These are phyloP conservation scores for Piedraia hortae DNA, from an alignment of 2,329 filamentous ascomycete species.

Conservation along the genomic window DNA sequence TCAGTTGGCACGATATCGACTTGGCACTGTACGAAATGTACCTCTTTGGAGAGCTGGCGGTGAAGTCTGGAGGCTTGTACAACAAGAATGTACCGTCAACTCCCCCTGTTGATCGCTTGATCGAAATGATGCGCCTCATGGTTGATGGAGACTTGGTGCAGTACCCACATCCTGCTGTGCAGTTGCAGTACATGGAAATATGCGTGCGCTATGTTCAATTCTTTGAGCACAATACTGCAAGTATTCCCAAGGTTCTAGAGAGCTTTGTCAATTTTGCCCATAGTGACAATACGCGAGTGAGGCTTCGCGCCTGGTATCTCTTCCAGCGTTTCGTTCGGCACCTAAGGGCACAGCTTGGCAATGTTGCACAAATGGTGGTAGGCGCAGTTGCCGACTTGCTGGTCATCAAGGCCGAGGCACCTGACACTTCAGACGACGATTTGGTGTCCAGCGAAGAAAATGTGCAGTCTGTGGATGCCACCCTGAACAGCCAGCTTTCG, in stretches of 20 bases:
- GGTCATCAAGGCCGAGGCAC: conserved; percentile 68
- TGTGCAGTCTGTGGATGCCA: conserved; percentile 64
- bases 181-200: conserved; percentile 95
- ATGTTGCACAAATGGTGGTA: conserved; percentile 75
- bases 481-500: conserved; percentile 77
- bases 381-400: conserved; percentile 70
- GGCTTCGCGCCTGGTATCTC: conserved; percentile 83
- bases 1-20: conserved; percentile 90
- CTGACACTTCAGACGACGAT: conserved; percentile 51
- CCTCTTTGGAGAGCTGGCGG: conserved; percentile 78
- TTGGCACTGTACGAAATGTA: conserved; percentile 88
- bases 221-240: conserved; percentile 58
- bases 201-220: conserved; percentile 82
- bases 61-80: conserved; percentile 65
- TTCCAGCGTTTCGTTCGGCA: conserved; percentile 85
- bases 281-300: conserved; percentile 62
- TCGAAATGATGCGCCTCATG: conserved; percentile 88
- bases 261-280: conserved; percentile 80
- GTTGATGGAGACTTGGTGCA: conserved; percentile 69
- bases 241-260: conserved; percentile 67
- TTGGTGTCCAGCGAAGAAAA: conserved; percentile 90
- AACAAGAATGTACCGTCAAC: conserved; percentile 59
- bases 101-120: conserved; percentile 51
- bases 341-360: conserved; percentile 55
- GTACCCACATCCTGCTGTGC: conserved; percentile 70